Conservation (phyloP, 2,329 filamentous ascomycete species). For the Ophiocordyceps australis region DNA sequence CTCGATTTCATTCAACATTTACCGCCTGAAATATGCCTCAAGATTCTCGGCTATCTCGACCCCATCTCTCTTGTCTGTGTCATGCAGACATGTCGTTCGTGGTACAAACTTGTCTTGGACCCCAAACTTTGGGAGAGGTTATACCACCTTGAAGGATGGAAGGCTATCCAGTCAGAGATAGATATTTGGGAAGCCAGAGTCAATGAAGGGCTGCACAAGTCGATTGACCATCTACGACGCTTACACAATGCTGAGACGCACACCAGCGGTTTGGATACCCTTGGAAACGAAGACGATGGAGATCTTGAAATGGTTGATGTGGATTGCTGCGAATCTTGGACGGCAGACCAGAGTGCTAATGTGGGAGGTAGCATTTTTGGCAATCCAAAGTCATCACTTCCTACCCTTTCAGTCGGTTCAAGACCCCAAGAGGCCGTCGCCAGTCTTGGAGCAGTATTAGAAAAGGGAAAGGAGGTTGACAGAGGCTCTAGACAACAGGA, state of each 20-base stretch:
- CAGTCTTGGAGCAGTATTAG: too few species aligned
- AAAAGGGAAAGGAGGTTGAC: slow-evolving; percentile 12
- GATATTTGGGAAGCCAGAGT: slow-evolving; percentile 43
- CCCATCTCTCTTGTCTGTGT: slow-evolving; percentile 64
- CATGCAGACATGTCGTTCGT: slow-evolving; percentile 60
- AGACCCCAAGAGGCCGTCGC: too few species aligned
- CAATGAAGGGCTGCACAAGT: slow-evolving; percentile 22
- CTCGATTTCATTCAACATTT: slow-evolving; percentile 81
- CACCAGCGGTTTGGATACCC: slow-evolving; percentile 34
- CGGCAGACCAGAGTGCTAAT: too few species aligned
- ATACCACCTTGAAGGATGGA: slow-evolving; percentile 78
- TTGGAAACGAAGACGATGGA: slow-evolving; percentile 26
- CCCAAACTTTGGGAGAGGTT: slow-evolving; percentile 71
- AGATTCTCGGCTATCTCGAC: slow-evolving; percentile 75
- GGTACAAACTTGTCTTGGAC: slow-evolving; percentile 69
- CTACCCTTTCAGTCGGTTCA: too few species aligned
- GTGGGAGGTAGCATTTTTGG: slow-evolving; percentile 19
- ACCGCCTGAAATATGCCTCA: slow-evolving; percentile 77
- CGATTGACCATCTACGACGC: slow-evolving; percentile 21
- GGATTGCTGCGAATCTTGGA: too few species aligned
- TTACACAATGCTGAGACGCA: slow-evolving; percentile 29
- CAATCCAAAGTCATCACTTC: slow-evolving; percentile 12
- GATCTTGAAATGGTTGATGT: slow-evolving; percentile 31
- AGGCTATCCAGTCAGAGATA: slow-evolving; percentile 48
- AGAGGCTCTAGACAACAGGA: slow-evolving; percentile 11